Base-by-base conservation (phyloP, 1,284 basidiomycete species). In the Puccinia sorghi region DNA sequence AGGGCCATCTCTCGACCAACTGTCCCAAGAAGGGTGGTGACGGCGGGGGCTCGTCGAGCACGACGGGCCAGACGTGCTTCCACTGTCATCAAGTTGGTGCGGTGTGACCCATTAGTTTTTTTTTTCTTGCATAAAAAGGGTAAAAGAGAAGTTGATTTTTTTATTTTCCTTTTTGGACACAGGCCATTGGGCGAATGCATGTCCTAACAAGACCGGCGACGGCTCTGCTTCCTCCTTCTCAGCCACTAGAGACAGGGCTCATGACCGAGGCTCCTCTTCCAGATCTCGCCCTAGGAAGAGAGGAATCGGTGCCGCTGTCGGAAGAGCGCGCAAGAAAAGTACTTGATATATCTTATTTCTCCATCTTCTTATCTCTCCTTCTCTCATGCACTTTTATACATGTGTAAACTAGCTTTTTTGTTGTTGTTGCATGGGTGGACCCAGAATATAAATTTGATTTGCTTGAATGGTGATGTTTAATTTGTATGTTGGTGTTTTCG, bases 171-270 rank as follows among this genome's bases (percentile, higher is more conserved):
- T 32, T 32, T 32, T 32, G 32, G 32, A n/a, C 11, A n/a, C 54
- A 75, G 73, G 73, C 48, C 73, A 75, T 67, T 75, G 73, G 73
- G 61, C 63, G 3, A 67, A 41, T 43, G 27, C 22, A 37, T 75
- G 73, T 56, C 59, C 73, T 12, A 8, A 2, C 13, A 59, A 73
- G 52, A 56, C 39, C 57, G 3, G 5, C 17, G 41, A 32, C 32
- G n/a, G 32, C n/a, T 8, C 59, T 5, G 20, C 32, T 63, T 20
- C 61, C 9, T 61, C 57, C 25, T 61, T 9, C 20, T 39, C 27
- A 39, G 11, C 54, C 20, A 39, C n/a, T 61, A 39, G 61, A 32
- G 32, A 3, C 12, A 63, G 37, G 39, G 2, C n/a, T 0, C 4
- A 48, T 9, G 66, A 41, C 3, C 66, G 64, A 22, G 75, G 13